Percentiles rank a stretch among this genome's conserved stretches.
phyloP scores from a whole-genome alignment of 2,329 filamentous ascomycete genomes.

The Xylariaceae sp. region DNA sequence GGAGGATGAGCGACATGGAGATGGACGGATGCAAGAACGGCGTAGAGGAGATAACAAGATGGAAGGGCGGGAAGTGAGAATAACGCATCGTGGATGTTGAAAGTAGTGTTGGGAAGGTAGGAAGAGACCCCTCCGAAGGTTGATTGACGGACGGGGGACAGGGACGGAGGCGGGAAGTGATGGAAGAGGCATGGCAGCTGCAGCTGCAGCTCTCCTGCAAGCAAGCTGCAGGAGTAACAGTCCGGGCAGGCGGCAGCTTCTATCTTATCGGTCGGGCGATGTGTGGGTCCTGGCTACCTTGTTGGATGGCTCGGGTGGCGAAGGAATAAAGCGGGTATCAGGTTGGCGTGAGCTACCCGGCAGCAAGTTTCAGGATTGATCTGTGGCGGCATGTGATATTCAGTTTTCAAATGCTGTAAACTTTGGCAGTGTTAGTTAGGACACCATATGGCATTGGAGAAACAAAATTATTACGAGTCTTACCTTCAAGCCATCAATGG shows the following conservation, averaged over 20 bases:
- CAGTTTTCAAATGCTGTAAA: background rate
- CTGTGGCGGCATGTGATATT: background rate
- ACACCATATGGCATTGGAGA: too few relatives aligned
- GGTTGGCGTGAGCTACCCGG: conserved; percentile 1
- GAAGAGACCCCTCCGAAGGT: conserved; percentile 8
- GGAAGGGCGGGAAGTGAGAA: conserved; percentile 12
- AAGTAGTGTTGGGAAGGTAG: conserved; percentile 11
- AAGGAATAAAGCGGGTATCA: background rate
- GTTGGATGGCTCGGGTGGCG: background rate
- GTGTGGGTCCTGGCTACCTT: conserved; percentile 13
- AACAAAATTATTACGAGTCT: too few relatives aligned
- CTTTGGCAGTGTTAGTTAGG: background rate
- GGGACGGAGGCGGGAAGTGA: conserved; percentile 9
- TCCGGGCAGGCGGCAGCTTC: conserved; percentile 4
- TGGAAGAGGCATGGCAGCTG: background rate
- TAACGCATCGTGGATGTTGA: conserved; percentile 35
- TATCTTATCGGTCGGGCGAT: conserved; percentile 27
- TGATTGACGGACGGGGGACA: conserved; percentile 16
- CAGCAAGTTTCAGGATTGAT: background rate
- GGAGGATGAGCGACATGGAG: conserved; percentile 28
- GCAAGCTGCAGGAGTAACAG: conserved; percentile 21
- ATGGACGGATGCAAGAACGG: conserved; percentile 16
- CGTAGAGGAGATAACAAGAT: conserved; percentile 7
- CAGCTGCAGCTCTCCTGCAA: conserved; percentile 26
- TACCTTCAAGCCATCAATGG: too few relatives aligned